Evolutionary conservation across 179 eudicot genomes (phyloP), one percentile per base, ranked within the genome.

Genomic region (Amaranthus tricolor): DNA sequence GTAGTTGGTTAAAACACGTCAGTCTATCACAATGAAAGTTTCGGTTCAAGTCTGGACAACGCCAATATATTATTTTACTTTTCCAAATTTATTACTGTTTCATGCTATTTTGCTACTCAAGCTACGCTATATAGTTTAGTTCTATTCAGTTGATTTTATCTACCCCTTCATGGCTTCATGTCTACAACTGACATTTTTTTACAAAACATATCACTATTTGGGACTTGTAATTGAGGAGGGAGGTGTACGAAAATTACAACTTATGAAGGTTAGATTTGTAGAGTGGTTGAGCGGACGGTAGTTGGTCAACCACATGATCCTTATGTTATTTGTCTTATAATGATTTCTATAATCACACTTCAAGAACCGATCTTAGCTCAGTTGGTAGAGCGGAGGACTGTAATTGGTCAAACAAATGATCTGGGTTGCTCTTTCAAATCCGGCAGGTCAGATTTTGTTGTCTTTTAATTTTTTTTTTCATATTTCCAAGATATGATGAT

Each of bases 351-450:
- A 19, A 5, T 21, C 12, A 5, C 58, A 60, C 12, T 60, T 6
- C 12, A 7, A 14, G 20, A 64, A 8, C 53, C 53, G 31, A 19
- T 40, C 70, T 66, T 49, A 48, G 56, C 16, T 17, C 9, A 11
- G 43, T 49, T 66, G 70, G 70, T 65, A 48, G 70, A 48, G 31
- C 13, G 24, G 53, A 65, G 53, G 54, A 65, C 69, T 47, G 24
- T 65, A 47, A 19, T 40, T 43, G 44, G 48, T 62, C 1, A 40
- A 62, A 47, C 53, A 47, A 21, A 50, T 71, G 0, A 81, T 83
- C 88, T 83, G 79, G 86, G 87, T 86, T 79, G 82, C 89, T 88
- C 88, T 88, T 88, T 86, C 89, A 86, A 88, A 86, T 81, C 68
- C 20, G 52, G 52, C 50, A 47, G 68, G 50, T 65, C 11, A 52